phyloP scores from a whole-genome alignment of 73 alveolate genomes.

The Tetrahymena elliotti region DNA sequence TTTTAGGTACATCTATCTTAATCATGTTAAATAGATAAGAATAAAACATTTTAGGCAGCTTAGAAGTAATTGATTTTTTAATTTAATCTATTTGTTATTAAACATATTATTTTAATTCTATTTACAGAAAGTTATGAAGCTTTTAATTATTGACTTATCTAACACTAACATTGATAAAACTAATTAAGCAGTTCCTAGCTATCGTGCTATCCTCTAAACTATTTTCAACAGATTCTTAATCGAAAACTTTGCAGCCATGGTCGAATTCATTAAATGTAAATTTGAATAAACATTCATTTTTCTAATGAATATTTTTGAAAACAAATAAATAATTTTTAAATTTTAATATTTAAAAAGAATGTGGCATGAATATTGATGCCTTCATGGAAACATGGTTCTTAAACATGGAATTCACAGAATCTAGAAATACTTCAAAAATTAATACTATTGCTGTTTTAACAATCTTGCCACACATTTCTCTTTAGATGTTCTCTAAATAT shows the following conservation, averaged over 20 bases:
- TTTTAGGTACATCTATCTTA: not conserved
- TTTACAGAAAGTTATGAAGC: not conserved
- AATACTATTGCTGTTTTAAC: not conserved
- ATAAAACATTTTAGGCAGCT: not conserved
- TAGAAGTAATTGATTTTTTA: not conserved
- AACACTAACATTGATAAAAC: not conserved
- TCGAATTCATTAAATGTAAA: not conserved
- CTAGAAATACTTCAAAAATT: not conserved
- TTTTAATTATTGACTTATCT: not conserved
- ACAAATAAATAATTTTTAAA: too few species aligned
- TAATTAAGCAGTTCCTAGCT: not conserved
- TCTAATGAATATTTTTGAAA: too few species aligned
- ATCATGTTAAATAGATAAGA: not conserved
- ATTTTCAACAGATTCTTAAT: not conserved
- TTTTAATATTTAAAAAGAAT: not conserved
- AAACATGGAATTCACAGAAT: not conserved
- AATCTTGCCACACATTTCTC: not conserved
- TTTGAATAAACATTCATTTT: not conserved
- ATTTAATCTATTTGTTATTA: not conserved
- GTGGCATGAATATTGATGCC: not conserved
- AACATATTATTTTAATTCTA: not conserved
- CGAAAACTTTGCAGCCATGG: not conserved
- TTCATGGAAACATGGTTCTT: not conserved
- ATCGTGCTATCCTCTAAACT: not conserved
- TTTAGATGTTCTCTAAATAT: not conserved